Percentiles rank a stretch among this genome's conserved stretches.
These are phyloP conservation scores for Osmanthus fragrans DNA, from an alignment of 257 asterid genomes.

Conservation along the genomic window DNA sequence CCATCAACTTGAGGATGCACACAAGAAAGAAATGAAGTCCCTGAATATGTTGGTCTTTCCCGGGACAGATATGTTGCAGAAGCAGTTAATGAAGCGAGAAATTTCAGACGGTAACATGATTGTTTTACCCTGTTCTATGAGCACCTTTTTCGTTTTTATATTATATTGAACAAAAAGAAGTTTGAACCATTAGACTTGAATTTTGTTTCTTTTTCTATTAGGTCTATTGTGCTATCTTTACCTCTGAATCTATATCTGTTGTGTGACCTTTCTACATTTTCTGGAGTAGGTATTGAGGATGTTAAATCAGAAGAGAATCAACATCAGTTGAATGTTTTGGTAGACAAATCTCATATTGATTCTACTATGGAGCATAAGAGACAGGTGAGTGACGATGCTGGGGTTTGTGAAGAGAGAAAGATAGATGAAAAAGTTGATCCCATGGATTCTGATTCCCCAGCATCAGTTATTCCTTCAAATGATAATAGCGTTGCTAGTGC, in stretches of 20 bases:
- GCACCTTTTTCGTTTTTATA: background rate
- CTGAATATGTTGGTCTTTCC: conserved; percentile 89
- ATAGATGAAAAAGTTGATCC: conserved; percentile 14
- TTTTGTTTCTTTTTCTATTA: background rate
- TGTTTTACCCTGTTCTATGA: background rate
- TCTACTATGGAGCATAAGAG: conserved; percentile 33
- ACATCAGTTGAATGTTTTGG: conserved; percentile 31
- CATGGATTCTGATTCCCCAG: conserved; percentile 16
- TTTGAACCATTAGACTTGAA: background rate
- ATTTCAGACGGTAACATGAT: conserved; percentile 44
- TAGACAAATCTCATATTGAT: conserved; percentile 35
- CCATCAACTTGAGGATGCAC: conserved; percentile 53
- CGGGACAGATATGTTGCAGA: conserved; percentile 88
- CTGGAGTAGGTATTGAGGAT: conserved; percentile 33
- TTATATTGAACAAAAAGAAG: background rate
- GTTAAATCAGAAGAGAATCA: conserved; percentile 31
- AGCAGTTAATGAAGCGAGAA: conserved; percentile 50
- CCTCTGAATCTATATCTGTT: conserved; percentile 16
- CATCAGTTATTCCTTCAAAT: conserved; percentile 24
- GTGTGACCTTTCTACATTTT: conserved; percentile 16
- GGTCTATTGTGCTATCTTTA: background rate
- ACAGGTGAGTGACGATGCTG: conserved; percentile 23
- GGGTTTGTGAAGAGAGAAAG: conserved; percentile 18
- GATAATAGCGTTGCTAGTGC: conserved; percentile 9
- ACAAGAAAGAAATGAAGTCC: conserved; percentile 63